These are phyloP conservation scores for Plectosphaerella sp. DNA, from an alignment of 2,329 filamentous ascomycete species.

Conservation along the genomic window DNA sequence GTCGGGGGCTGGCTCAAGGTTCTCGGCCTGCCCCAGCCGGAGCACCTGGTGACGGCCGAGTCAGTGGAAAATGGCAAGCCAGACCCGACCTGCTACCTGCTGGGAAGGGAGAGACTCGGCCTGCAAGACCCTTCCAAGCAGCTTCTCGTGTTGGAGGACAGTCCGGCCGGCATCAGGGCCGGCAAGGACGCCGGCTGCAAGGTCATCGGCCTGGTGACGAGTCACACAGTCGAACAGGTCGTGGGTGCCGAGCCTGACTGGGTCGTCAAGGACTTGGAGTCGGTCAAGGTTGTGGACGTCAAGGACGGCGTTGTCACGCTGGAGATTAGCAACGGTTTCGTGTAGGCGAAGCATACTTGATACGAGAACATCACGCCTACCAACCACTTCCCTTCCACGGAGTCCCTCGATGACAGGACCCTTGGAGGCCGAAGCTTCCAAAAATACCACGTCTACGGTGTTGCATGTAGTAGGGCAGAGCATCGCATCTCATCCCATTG, in stretches of 20 bases:
- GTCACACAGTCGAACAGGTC: conserved; percentile 71
- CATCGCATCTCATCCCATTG: too few relatives aligned
- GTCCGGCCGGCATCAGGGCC: conserved; percentile 76
- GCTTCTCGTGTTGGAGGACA: conserved; percentile 82
- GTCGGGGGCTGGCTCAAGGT: conserved; percentile 69
- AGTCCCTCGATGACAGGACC: too few relatives aligned
- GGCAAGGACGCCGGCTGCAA: conserved; percentile 83
- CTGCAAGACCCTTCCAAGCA: conserved; percentile 40
- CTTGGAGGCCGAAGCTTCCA: too few relatives aligned
- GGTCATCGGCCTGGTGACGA: conserved; percentile 81
- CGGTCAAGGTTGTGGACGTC: conserved; percentile 59
- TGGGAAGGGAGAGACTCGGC: conserved; percentile 60
- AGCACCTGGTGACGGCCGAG: conserved; percentile 69
- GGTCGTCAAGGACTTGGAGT: conserved; percentile 75
- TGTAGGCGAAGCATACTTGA: too few relatives aligned
- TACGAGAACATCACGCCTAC: too few relatives aligned
- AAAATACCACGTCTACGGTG: too few relatives aligned
- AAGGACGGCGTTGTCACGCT: conserved; percentile 58
- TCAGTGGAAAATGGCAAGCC: conserved; percentile 73
- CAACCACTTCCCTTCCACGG: too few relatives aligned
- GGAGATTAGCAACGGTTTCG: conserved; percentile 57
- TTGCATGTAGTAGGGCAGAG: too few relatives aligned
- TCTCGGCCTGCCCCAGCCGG: conserved; percentile 60
- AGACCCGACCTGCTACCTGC: conserved; percentile 67
- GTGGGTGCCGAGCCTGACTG: conserved; percentile 77